phyloP scores from a whole-genome alignment of 495 filamentous ascomycete species.

The Glonium stellatum region DNA sequence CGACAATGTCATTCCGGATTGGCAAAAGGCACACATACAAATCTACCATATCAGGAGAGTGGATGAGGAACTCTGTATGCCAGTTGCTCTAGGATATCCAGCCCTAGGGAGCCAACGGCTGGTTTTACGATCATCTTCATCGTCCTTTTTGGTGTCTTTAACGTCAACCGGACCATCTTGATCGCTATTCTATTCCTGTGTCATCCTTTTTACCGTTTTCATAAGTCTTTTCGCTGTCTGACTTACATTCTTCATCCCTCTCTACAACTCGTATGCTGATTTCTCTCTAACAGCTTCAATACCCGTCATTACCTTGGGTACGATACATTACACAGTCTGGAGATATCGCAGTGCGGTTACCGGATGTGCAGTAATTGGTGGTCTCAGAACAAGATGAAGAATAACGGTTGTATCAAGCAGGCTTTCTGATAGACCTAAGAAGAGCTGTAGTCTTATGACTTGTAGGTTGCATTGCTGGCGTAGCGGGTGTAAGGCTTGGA shows the following conservation, averaged over 20 bases:
- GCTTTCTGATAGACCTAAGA: not conserved
- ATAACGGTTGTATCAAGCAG: not conserved
- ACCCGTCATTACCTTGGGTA: slow-evolving; percentile 97
- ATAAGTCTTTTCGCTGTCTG: not conserved
- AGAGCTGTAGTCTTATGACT: not conserved
- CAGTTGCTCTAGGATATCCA: too few species aligned
- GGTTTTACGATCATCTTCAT: too few species aligned
- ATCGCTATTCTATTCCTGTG: too few species aligned
- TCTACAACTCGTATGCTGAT: slow-evolving; percentile 29
- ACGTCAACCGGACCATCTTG: too few species aligned
- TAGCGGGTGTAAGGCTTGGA: not conserved
- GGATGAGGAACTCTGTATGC: too few species aligned
- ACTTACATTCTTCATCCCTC: not conserved
- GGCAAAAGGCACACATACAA: too few species aligned
- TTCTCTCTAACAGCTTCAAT: slow-evolving; percentile 62
- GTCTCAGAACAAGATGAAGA: not conserved
- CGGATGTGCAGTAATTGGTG: slow-evolving; percentile 55
- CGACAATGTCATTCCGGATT: not conserved
- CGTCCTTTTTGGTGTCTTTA: too few species aligned
- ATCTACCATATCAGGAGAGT: too few species aligned
- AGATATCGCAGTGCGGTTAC: slow-evolving; percentile 87
- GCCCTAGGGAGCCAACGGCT: too few species aligned
- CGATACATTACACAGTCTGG: slow-evolving; percentile 96
- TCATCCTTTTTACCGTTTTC: not conserved
- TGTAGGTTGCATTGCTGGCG: slow-evolving; percentile 7